Conservation (phyloP, 768 basidiomycete genomes). For the Mrakia hoshinonis region DNA sequence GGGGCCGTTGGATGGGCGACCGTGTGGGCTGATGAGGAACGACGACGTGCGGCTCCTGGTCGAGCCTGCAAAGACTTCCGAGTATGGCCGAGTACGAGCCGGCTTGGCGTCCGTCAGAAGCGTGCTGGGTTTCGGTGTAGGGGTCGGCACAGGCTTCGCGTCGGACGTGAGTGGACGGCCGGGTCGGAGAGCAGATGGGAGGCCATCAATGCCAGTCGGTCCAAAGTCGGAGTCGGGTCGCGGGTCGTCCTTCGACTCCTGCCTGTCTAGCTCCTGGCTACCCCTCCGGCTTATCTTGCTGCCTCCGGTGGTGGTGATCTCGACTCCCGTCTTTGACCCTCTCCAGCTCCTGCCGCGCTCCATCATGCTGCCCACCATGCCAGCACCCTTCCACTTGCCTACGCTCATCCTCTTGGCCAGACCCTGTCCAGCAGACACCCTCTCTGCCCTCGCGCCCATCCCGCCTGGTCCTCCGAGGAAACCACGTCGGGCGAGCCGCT, state of each 20-base stretch:
- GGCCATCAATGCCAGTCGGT: not conserved
- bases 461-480: not conserved
- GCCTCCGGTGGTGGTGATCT: not conserved
- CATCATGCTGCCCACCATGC: not conserved
- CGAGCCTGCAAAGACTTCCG: not conserved
- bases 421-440: too few relatives aligned
- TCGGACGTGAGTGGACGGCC: not conserved
- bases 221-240: not conserved
- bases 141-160: not conserved
- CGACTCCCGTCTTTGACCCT: not conserved
- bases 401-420: not conserved
- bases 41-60: not conserved
- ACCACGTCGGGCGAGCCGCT: not conserved
- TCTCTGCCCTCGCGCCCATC: not conserved
- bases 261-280: not conserved
- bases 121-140: too few relatives aligned
- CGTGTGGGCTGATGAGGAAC: not conserved
- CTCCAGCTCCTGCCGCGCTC: not conserved
- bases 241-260: not conserved
- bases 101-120: too few relatives aligned
- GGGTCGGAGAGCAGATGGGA: not conserved
- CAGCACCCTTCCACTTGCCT: not conserved
- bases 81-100: not conserved
- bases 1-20: not conserved
- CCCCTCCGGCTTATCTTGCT: not conserved